Evolutionary conservation across 208 protist species (phyloP).

Genomic region (Leishmania guyanensis): DNA sequence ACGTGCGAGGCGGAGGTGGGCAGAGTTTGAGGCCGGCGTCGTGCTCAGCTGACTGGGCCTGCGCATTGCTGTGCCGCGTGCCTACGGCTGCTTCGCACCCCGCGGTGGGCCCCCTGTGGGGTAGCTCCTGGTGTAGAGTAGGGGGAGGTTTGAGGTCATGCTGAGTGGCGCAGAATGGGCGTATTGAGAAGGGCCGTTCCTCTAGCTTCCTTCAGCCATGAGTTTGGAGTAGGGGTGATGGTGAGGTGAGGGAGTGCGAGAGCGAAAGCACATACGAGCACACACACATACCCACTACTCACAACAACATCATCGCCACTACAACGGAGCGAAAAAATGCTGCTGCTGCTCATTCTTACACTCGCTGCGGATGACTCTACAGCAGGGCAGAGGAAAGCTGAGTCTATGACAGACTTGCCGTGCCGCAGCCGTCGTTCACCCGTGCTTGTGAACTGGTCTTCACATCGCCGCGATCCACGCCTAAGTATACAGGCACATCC

Average conservation of each 20-base stretch:
- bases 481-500: neutral
- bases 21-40: too few species aligned
- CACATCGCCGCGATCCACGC: neutral
- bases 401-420: neutral
- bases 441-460: neutral
- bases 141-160: too few species aligned
- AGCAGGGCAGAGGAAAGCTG: neutral
- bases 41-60: too few species aligned
- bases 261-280: neutral
- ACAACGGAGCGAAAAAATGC: neutral
- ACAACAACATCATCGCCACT: neutral
- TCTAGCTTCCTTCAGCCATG: neutral
- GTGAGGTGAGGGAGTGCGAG: neutral
- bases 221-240: neutral
- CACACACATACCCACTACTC: neutral
- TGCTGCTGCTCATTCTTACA: neutral
- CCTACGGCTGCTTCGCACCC: too few species aligned
- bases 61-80: too few species aligned
- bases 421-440: neutral
- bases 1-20: too few species aligned
- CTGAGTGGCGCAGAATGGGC: neutral
- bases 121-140: too few species aligned
- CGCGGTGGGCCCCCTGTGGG: too few species aligned
- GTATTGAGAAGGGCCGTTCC: neutral
- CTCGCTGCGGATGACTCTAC: neutral